These are phyloP conservation scores for Aspergillus conjunctus DNA, from an alignment of 495 filamentous ascomycete species.

Conservation along the genomic window DNA sequence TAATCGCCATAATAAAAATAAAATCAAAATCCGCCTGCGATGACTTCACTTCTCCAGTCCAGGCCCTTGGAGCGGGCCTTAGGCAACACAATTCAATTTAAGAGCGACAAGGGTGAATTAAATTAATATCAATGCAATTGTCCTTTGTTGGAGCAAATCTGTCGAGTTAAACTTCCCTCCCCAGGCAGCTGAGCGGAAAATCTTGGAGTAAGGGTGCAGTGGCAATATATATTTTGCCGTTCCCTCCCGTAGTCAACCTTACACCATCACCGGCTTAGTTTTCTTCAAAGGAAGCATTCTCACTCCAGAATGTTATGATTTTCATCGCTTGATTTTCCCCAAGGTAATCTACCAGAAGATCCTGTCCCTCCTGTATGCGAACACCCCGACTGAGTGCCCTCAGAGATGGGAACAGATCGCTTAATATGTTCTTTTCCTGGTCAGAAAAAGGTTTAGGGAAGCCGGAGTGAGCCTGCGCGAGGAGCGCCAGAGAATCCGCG, in stretches of 20 bases:
- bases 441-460: slow-evolving; percentile 32
- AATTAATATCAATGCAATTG: neutral
- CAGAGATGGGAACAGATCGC: slow-evolving; percentile 51
- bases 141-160: no score
- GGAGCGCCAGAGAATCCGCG: slow-evolving; percentile 32
- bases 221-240: no score
- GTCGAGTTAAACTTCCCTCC: no score
- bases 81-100: neutral
- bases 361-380: slow-evolving; percentile 36
- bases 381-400: slow-evolving; percentile 45
- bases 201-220: no score
- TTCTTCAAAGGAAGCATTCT: slow-evolving; percentile 37
- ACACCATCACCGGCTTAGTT: neutral
- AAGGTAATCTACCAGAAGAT: slow-evolving; percentile 41
- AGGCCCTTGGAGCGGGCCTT: neutral
- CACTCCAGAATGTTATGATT: slow-evolving; percentile 51
- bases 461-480: slow-evolving; percentile 47
- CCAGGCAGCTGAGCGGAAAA: no score
- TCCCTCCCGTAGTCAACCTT: no score
- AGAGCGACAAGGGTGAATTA: neutral
- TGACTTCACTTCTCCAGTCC: neutral
- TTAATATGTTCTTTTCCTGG: slow-evolving; percentile 51
- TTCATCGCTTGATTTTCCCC: slow-evolving; percentile 27
- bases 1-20: neutral
- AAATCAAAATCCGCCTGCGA: neutral